Conservation (phyloP, 352 stramenopile species). For the Sclerospora graminicola region DNA sequence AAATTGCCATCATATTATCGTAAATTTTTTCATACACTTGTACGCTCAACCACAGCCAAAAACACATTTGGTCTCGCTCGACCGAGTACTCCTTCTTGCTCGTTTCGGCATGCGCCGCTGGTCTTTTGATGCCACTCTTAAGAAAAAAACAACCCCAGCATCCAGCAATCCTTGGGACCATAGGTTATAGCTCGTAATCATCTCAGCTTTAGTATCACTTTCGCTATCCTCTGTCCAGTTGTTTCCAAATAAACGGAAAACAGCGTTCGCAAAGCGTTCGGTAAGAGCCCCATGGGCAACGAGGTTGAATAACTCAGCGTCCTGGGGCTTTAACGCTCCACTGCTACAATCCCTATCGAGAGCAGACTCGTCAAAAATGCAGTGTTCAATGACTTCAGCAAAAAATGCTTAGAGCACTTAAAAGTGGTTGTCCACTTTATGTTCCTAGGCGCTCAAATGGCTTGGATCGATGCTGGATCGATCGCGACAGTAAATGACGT, state of each 20-base stretch:
- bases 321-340: too few species aligned
- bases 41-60: conserved; percentile 28
- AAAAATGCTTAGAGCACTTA: conserved; percentile 54
- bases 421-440: conserved; percentile 22
- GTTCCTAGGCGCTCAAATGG: conserved; percentile 68
- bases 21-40: conserved; percentile 42
- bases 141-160: conserved; percentile 46
- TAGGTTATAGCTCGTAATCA: conserved; percentile 59
- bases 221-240: conserved; percentile 7
- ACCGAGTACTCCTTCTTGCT: too few species aligned
- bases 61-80: conserved; percentile 35
- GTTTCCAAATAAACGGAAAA: conserved; percentile 43
- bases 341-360: conserved; percentile 9
- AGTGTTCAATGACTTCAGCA: conserved; percentile 47
- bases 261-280: conserved; percentile 14
- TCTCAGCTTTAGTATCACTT: conserved; percentile 27
- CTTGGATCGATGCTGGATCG: conserved; percentile 64
- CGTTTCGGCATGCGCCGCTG: too few species aligned
- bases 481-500: conserved; percentile 33
- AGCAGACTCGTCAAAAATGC: conserved; percentile 29
- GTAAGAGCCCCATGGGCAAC: conserved; percentile 35
- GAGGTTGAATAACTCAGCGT: conserved; percentile 33
- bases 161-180: conserved; percentile 55
- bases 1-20: conserved; percentile 29
- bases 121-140: conserved; percentile 47